Evolutionary conservation across 305 asterid genomes (phyloP).

Genomic region (Solanum aculeatissimum): DNA sequence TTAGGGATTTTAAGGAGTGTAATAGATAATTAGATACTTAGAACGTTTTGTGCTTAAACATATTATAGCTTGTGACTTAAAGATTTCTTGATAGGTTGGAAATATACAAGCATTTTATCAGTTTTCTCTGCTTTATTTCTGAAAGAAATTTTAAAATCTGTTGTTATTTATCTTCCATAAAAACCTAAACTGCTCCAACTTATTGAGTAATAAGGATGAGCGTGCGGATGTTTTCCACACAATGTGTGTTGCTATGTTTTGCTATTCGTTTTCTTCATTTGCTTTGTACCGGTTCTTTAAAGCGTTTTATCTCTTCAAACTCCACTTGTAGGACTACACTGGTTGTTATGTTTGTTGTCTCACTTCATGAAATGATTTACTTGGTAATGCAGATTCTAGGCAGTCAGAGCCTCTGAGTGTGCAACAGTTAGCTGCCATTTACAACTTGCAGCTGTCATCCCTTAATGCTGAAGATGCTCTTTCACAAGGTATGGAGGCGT

Average conservation of each 20-base stretch:
- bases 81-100: not conserved
- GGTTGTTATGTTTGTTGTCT: not conserved
- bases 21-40: not conserved
- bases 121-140: not conserved
- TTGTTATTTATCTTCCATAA: too few species aligned
- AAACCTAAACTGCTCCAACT: too few species aligned
- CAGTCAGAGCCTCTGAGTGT: slow-evolving; percentile 79
- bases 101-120: not conserved
- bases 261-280: too few species aligned
- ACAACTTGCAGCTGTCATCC: slow-evolving; percentile 55
- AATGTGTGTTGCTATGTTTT: too few species aligned
- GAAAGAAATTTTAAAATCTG: too few species aligned
- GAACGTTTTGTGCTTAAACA: not conserved
- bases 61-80: not conserved
- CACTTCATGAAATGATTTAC: not conserved
- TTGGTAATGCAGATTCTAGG: slow-evolving; percentile 53
- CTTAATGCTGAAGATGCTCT: slow-evolving; percentile 90
- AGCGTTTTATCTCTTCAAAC: not conserved
- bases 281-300: not conserved
- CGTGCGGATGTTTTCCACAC: too few species aligned
- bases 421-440: slow-evolving; percentile 50
- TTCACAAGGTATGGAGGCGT: slow-evolving; percentile 80
- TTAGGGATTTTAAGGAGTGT: not conserved
- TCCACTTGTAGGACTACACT: not conserved
- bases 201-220: too few species aligned